Base-by-base conservation (phyloP, 768 basidiomycete species). In the Suillus subaureus region DNA sequence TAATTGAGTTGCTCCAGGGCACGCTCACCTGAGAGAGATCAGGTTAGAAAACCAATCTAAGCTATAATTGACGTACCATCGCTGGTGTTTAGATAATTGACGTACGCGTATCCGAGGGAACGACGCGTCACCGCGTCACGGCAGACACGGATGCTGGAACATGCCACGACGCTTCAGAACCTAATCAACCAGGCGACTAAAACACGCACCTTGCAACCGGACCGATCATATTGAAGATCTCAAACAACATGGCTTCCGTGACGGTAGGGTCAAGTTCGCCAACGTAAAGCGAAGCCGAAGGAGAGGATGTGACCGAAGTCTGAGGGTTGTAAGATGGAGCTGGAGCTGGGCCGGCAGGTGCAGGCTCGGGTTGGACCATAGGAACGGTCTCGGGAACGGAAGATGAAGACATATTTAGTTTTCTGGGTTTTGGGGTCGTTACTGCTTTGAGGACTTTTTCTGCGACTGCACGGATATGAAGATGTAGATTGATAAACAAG, bases 201-300 rank as follows among this genome's bases (percentile, higher is more conserved):
- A 67, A 55, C 40, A 79, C 89, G 69, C 69, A 94, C 95, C 94
- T 96, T 54, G 96, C 96, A 70, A 99, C 97, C 58, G 97, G 97
- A 61, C 97, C 97, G 80, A 99, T 95, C 94, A 99, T 97, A 79
- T 97, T 97, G 86, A 99, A 99, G 79, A 99, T 99, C 84, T 99
- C 97, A 77, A 99, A 99, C 63, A 99, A 88, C 95, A 98, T 98
- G 65, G 97, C 97, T 85, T 99, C 97, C 43, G 96, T 94, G 80
- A 99, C 97, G 70, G 93, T 92, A 73, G 93, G 90, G 81, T 99
- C 97, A 70, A 99, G 91, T 83, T 99, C 97, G 66, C 97, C 97
- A 68, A 99, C 97, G 82, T 99, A 99, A 73, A 99, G 93, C 66
- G 96, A 97, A 28, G 93, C 93, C 62, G 93, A 94, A 28, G 93